phyloP scores from a whole-genome alignment of 495 filamentous ascomycete genomes.

The Eremomyces bilateralis region DNA sequence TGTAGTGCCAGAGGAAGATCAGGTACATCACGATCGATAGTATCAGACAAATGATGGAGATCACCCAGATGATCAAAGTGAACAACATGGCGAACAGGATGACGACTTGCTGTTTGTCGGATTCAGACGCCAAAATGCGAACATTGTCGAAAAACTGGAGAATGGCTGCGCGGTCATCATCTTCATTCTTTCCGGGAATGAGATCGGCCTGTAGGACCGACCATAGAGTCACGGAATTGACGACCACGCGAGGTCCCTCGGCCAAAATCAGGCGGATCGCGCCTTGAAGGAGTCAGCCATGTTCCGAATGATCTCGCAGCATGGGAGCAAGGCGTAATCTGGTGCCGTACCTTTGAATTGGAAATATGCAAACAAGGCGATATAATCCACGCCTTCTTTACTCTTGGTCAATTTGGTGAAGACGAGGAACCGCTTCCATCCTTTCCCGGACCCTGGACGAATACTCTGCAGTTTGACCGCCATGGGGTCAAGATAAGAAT shows the following conservation, averaged over 20 bases:
- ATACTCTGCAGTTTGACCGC: slow-evolving; percentile 66
- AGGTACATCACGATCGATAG: slow-evolving; percentile 57
- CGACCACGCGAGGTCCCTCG: slow-evolving; percentile 69
- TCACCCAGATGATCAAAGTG: slow-evolving; percentile 73
- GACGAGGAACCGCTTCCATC: slow-evolving; percentile 76
- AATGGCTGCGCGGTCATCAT: slow-evolving; percentile 23
- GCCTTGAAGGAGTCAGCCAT: slow-evolving; percentile 23
- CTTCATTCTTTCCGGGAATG: slow-evolving; percentile 33
- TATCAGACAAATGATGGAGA: slow-evolving; percentile 53
- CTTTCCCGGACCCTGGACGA: slow-evolving; percentile 36
- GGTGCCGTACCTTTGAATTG: slow-evolving; percentile 57
- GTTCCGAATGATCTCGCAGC: slow-evolving; percentile 2
- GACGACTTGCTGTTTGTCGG: slow-evolving; percentile 51
- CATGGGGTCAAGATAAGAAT: slow-evolving; percentile 72
- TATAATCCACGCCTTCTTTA: slow-evolving; percentile 74
- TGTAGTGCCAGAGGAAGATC: slow-evolving; percentile 74
- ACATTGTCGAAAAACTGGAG: slow-evolving; percentile 36
- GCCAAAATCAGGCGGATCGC: slow-evolving; percentile 79
- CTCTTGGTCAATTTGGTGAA: slow-evolving; percentile 83
- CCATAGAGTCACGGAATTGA: slow-evolving; percentile 76
- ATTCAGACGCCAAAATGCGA: slow-evolving; percentile 36
- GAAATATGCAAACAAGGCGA: slow-evolving; percentile 86
- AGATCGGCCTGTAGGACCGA: slow-evolving; percentile 53
- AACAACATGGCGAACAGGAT: slow-evolving; percentile 79
- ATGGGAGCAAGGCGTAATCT: slow-evolving; percentile 8